Evolutionary conservation across 2,329 filamentous ascomycete genomes (phyloP), one percentile per base, ranked within the genome.

Genomic region (Penicillium hesseltinei): DNA sequence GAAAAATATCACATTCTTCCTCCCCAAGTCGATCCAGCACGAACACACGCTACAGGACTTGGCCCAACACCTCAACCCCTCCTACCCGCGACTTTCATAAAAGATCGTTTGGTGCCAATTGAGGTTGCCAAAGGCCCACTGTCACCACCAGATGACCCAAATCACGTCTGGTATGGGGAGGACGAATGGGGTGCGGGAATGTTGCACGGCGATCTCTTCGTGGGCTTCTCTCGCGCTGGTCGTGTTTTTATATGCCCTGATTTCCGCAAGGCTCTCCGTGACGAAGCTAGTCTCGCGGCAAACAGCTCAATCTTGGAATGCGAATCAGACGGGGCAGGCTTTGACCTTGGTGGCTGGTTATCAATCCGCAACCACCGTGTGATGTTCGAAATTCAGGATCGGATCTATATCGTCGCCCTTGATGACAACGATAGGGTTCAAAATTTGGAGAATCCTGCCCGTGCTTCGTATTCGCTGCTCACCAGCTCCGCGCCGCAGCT

Each of bases 121-220:
- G n/a, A 66, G 5, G 19, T 74, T 2, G 35, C 43, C 0, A 60
- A 61, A n/a, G 72, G 71, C 3, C 67, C 67, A 7, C 66, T 71
- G 5, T 62, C 66, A 17, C 51, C 58, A 4, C 66, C 66, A 5
- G 50, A 42, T 10, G 66, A 69, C 11, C 58, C 63, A 15, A 61
- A 64, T 2, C 66, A 70, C 45, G 58, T 70, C 2, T 57, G 68
- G n/a, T 59, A 72, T 33, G 66, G 68, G 1, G 72, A 76, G 5
- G 75, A 81, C 46, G 77, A 80, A 61, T 81, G 78, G 78, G 78
- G 78, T 19, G 77, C 78, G 3, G 78, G 78, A 5, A 76, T 79
- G 75, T 56, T 80, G 6, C 58, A 71, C 38, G 76, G 73, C 1
- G 62, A 75, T 21, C 62, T 77, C 23, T 76, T 81, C 59, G 77